Evolutionary conservation across 352 stramenopile genomes (phyloP).

Genomic region (Phytopythium montanum): DNA sequence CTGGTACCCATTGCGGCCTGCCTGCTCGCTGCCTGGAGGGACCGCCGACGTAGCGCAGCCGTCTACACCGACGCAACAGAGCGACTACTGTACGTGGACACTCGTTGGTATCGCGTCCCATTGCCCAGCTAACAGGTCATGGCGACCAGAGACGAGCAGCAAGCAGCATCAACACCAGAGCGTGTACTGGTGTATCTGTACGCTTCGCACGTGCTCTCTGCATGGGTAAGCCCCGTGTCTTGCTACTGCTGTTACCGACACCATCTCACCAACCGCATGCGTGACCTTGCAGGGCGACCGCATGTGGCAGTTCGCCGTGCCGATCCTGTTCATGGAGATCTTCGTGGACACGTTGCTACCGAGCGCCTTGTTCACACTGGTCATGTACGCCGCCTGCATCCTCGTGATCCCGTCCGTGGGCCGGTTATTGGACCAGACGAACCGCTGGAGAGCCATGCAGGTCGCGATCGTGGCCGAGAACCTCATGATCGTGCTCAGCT

Average conservation of each 20-base stretch:
- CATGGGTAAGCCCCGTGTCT: conserved; percentile 47
- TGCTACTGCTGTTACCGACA: background rate
- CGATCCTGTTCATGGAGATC: conserved; percentile 84
- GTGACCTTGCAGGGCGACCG: conserved; percentile 42
- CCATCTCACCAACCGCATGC: background rate
- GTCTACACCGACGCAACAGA: conserved; percentile 16
- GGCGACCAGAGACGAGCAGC: background rate
- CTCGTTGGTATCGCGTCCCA: background rate
- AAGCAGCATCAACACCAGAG: conserved; percentile 12
- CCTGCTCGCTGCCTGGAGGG: conserved; percentile 31
- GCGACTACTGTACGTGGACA: conserved; percentile 34
- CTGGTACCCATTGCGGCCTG: conserved; percentile 38
- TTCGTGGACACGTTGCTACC: conserved; percentile 79
- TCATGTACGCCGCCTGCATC: conserved; percentile 75
- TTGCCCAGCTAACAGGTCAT: background rate
- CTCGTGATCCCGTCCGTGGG: conserved; percentile 66
- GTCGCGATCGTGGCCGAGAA: conserved; percentile 76
- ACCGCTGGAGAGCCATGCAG: conserved; percentile 69
- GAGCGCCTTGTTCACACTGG: conserved; percentile 66
- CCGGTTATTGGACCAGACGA: conserved; percentile 52
- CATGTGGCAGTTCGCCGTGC: conserved; percentile 81
- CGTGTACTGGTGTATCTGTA: conserved; percentile 70
- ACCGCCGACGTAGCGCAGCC: conserved; percentile 14
- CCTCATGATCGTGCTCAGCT: conserved; percentile 67
- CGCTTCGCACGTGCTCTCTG: conserved; percentile 68